Percentiles rank a stretch among this genome's conserved stretches.
Evolutionary conservation across 1,139 yeast species (phyloP).

Genomic region (Scheffersomyces lignicola): DNA sequence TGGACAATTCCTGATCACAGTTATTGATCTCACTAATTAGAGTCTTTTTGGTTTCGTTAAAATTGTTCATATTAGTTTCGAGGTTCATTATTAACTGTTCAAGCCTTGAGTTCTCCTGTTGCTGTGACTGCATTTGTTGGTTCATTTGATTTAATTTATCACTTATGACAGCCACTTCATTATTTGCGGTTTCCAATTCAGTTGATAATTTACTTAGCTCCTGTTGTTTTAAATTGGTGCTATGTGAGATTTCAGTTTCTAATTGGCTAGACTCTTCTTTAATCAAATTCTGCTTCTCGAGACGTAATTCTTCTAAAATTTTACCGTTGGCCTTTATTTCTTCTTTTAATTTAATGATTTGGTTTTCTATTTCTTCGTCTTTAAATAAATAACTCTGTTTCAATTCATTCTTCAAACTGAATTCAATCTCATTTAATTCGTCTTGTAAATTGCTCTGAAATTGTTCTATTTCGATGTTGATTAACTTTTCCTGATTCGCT

Average conservation of each 20-base stretch:
- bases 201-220: slow-evolving; percentile 9
- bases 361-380: slow-evolving; percentile 21
- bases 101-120: slow-evolving; percentile 1
- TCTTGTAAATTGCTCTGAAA: slow-evolving; percentile 22
- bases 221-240: slow-evolving; percentile 6
- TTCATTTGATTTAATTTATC: not conserved
- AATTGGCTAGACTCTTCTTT: slow-evolving; percentile 16
- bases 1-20: slow-evolving; percentile 1
- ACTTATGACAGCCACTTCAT: not conserved
- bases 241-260: slow-evolving; percentile 16
- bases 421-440: slow-evolving; percentile 32
- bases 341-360: slow-evolving; percentile 17
- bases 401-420: slow-evolving; percentile 32
- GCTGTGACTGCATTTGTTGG: not conserved
- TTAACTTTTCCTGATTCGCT: slow-evolving; percentile 25
- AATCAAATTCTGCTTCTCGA: slow-evolving; percentile 11
- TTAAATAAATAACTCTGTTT: slow-evolving; percentile 25
- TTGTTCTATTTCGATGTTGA: slow-evolving; percentile 25
- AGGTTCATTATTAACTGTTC: slow-evolving; percentile 9
- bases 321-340: slow-evolving; percentile 12
- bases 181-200: not conserved
- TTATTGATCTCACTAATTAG: slow-evolving; percentile 2
- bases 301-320: slow-evolving; percentile 14
- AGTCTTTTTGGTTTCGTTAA: slow-evolving; percentile 12
- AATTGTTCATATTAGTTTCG: slow-evolving; percentile 14